Evolutionary conservation across 2,329 filamentous ascomycete genomes (phyloP).

Genomic region (Neonectria ditissima): DNA sequence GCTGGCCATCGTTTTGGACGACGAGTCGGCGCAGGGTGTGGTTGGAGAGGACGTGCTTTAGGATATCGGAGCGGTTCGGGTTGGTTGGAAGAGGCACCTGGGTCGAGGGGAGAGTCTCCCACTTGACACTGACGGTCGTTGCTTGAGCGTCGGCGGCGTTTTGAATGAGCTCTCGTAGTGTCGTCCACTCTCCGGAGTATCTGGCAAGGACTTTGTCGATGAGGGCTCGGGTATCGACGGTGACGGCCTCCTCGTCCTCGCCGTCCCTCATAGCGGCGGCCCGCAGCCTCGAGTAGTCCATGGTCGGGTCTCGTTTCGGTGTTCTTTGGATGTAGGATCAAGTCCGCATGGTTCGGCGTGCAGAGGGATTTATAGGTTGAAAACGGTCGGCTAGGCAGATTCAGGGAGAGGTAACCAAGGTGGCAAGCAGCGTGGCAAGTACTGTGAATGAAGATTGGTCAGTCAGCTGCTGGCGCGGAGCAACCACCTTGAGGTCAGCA

Average conservation of each 20-base stretch:
- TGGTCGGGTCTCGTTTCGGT: conserved; percentile 48
- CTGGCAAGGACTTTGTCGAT: conserved; percentile 98
- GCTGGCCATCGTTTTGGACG: conserved; percentile 90
- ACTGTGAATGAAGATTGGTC: conserved; percentile 16
- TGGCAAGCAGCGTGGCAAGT: conserved; percentile 10
- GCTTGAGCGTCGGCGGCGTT: conserved; percentile 98
- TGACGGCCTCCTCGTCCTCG: conserved; percentile 95
- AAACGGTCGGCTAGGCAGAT: conserved; percentile 13
- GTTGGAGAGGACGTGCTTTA: conserved; percentile 86
- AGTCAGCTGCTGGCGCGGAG: not conserved
- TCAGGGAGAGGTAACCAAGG: conserved; percentile 1
- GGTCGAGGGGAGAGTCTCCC: conserved; percentile 89
- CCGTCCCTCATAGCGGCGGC: conserved; percentile 88
- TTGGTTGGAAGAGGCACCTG: conserved; percentile 76
- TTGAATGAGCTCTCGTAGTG: conserved; percentile 91
- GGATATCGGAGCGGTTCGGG: conserved; percentile 74
- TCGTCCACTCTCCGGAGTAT: conserved; percentile 96
- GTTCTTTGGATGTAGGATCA: conserved; percentile 23
- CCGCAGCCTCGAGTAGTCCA: conserved; percentile 82
- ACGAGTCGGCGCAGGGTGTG: conserved; percentile 90
- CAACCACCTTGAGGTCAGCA: conserved; percentile 7
- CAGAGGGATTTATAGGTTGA: conserved; percentile 10
- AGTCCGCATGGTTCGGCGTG: conserved; percentile 30
- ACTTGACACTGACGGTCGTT: conserved; percentile 87
- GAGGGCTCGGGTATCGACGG: conserved; percentile 93